Base-by-base conservation (phyloP, 2,329 filamentous ascomycete genomes). In the Xylariomycetidae sp. region DNA sequence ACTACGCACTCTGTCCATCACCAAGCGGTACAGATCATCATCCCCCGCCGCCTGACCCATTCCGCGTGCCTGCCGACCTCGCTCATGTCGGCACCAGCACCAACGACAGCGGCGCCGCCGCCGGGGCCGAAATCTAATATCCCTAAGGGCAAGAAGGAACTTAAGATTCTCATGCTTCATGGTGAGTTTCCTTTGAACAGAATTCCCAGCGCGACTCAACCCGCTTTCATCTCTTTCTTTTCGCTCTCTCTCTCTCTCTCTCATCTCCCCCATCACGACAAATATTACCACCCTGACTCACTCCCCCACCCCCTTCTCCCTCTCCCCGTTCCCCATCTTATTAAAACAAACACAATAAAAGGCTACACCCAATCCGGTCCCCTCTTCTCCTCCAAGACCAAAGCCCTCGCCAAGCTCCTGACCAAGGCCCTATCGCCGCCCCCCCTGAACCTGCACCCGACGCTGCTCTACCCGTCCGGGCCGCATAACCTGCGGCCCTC, bases 311-410 rank as follows among this genome's bases (percentile, higher is more conserved):
- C 34, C 27, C 26, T 18, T 22, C 19, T 25, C 28, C n/a, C n/a
- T 22, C 20, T 23, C 13, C 13, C 30, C 23, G 27, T 28, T 40
- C 5, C 16, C n/a, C 33, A 15, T 28, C 27, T 20, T 25, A 25
- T 14, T 16, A 13, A 26, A 6, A 12, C 15, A 30, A 7, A 30
- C n/a, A 23, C 8, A 23, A 23, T 23, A 23, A 23, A 23, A 81
- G 85, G 90, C 61, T 96, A 81, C 74, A 95, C 90, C 6, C 90
- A 97, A 69, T 94, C 86, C 17, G 88, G 89, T 4, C 62, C 81
- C 4, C 69, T 88, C 43, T 96, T 96, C 74, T 82, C 79, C 57
- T 77, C 82, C 59, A 96, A 96, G 67, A 94, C 87, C 28, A 85
- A 88, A 58, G 87, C 87, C 9, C 70, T 96, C 2, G 79, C 88